Base-by-base conservation (phyloP, 2,329 filamentous ascomycete genomes). In the Cadophora luteo-olivacea region DNA sequence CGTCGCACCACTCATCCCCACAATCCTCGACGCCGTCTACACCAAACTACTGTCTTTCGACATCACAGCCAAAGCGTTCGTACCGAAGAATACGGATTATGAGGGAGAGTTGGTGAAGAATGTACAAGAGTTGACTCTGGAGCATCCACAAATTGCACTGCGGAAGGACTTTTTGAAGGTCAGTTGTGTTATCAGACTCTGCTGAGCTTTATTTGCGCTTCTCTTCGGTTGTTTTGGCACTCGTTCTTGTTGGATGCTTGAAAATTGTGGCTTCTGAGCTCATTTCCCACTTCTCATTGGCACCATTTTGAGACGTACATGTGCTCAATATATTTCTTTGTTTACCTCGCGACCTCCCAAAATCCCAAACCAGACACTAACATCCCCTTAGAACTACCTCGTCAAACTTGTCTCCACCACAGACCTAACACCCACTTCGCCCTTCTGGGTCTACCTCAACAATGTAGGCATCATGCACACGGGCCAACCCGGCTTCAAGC, bases 391-490 rank as follows among this genome's bases (percentile, higher is more conserved):
- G n/a, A 92, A 91, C 64, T 95, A 94, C 73, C 82, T 95, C 38
- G 88, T 85, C 69, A 91, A 90, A 78, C 81, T 95, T 48, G 93
- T 92, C 78, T 90, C 89, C 5, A 92, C 94, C 75, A 91, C 91
- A 0, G 73, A 76, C 52, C 71, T 76, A 9, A 63, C 70, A 3
- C 89, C 87, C 62, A 88, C 87, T 72, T 89, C 92, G 84, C 89
- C 92, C 70, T 93, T 93, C 78, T 95, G 92, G 92, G 87, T 91
- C 75, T 95, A 95, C 77, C 82, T 95, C 55, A 91, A 94, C 81
- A 94, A 94, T 79, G 92, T 95, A 45, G 92, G 91, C 68, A 88
- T 92, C 84, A 94, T 94, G 91, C 92, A 94, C 78, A 89, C 91
- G n/a, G 91, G 91, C 0, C 66, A 65, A 4, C 87, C 90, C 57